phyloP scores from a whole-genome alignment of 2,329 filamentous ascomycete species.

The Calonectria pteridis region DNA sequence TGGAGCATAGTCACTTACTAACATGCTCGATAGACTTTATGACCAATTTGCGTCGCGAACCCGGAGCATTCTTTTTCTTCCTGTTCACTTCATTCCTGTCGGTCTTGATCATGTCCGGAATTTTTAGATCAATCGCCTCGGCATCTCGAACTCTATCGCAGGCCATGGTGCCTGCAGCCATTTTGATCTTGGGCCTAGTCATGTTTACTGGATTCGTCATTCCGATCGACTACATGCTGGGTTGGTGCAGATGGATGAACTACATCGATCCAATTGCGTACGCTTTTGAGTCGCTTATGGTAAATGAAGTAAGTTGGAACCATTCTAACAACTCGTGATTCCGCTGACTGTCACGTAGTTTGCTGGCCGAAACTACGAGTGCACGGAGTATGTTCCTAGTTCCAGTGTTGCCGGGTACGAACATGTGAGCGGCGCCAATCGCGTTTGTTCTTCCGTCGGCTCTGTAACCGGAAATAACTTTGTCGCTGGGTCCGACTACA shows the following conservation, averaged over 20 bases:
- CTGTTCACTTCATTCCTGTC: slow-evolving; percentile 79
- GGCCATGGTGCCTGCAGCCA: slow-evolving; percentile 43
- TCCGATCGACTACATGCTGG: slow-evolving; percentile 76
- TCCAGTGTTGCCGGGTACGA: slow-evolving; percentile 43
- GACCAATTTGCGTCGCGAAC: slow-evolving; percentile 80
- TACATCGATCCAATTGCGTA: slow-evolving; percentile 85
- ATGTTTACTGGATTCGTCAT: slow-evolving; percentile 80
- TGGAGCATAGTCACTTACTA: neutral
- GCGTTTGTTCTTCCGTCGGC: slow-evolving; percentile 61
- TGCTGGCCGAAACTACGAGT: slow-evolving; percentile 70
- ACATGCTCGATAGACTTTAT: slow-evolving; percentile 82
- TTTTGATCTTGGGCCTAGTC: slow-evolving; percentile 58
- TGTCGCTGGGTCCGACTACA: slow-evolving; percentile 63
- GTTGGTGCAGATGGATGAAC: slow-evolving; percentile 86
- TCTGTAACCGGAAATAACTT: slow-evolving; percentile 57
- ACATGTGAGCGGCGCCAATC: slow-evolving; percentile 40
- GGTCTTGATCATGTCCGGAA: slow-evolving; percentile 77
- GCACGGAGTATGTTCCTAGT: slow-evolving; percentile 59
- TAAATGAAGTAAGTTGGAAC: slow-evolving; percentile 70
- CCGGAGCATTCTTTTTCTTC: slow-evolving; percentile 88
- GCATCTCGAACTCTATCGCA: slow-evolving; percentile 43
- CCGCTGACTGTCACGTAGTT: slow-evolving; percentile 59
- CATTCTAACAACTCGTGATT: neutral
- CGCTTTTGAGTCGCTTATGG: slow-evolving; percentile 82
- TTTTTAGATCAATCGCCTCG: slow-evolving; percentile 60